Percentiles rank a stretch among this genome's conserved stretches.
Evolutionary conservation across 2,329 filamentous ascomycete genomes (phyloP).

Genomic region (Clarireedia monteithiana): DNA sequence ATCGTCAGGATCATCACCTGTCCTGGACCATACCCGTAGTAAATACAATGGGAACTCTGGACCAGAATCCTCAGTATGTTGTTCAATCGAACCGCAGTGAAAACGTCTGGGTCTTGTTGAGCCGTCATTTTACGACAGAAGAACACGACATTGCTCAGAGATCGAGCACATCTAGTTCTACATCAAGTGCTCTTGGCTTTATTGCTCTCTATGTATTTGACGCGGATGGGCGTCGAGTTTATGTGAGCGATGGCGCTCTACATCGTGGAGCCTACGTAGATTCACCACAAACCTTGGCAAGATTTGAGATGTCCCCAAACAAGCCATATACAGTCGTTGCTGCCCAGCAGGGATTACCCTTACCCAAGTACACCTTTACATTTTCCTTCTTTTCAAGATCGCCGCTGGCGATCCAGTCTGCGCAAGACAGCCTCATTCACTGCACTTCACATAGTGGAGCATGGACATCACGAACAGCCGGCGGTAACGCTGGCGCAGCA

Average conservation of each 20-base stretch:
- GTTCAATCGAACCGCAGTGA: constrained; percentile 51
- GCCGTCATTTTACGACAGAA: constrained; percentile 72
- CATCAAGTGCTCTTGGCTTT: constrained; percentile 52
- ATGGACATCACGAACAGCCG: constrained; percentile 76
- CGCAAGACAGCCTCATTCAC: constrained; percentile 31
- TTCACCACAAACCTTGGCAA: constrained; percentile 82
- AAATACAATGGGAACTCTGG: constrained; percentile 46
- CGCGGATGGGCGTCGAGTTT: constrained; percentile 61
- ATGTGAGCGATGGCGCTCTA: constrained; percentile 62
- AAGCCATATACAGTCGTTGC: constrained; percentile 54
- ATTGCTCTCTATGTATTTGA: constrained; percentile 82
- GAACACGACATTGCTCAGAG: constrained; percentile 49
- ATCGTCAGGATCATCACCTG: constrained; percentile 86
- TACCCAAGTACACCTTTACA: constrained; percentile 74
- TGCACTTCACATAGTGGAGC: constrained; percentile 51
- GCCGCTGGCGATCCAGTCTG: constrained; percentile 52
- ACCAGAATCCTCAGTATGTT: constrained; percentile 66
- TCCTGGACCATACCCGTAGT: constrained; percentile 57
- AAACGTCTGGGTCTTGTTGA: constrained; percentile 75
- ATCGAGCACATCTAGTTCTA: constrained; percentile 22
- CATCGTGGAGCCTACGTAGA: constrained; percentile 84
- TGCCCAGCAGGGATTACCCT: constrained; percentile 70
- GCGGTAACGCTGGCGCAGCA: constrained; percentile 71
- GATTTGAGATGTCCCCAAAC: constrained; percentile 50
- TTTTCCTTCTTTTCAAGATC: constrained; percentile 71